Evolutionary conservation across 441 rosid genomes (phyloP), one percentile per base, ranked within the genome.

Genomic region (Euphorbia celastroides): DNA sequence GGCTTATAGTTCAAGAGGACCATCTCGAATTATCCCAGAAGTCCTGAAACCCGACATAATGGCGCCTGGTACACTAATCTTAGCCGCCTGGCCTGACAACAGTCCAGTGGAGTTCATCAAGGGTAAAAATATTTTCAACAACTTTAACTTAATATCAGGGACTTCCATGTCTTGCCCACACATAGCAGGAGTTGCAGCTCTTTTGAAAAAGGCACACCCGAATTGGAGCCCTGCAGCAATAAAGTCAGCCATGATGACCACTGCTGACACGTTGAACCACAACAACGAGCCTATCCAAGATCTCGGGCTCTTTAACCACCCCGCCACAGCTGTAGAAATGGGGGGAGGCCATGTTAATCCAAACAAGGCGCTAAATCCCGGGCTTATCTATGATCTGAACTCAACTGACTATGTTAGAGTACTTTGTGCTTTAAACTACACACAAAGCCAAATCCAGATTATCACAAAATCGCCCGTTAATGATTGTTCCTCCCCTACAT

Each of bases 161-260:
- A 90, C 93, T 20, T 90, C 91, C 0, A 90, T 90, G 90, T 88
- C 95, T 22, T 62, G 82, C 65, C 93, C 95, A 27, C 93, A 88
- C 28, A 85, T 82, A 0, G 86, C 92, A 22, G 95, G 97, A 0
- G 87, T 83, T 0, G 93, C 87, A 25, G 93, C 93, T 1, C 72
- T 90, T 57, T 73, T 90, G 5, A 90, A 85, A 62, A 86, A 82
- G 0, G 81, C 82, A 0, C 95, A 86, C 62, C 93, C 83, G 0
- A 73, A 80, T 75, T 88, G 93, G 89, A n/a, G n/a, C 60, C 91
- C 88, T 14, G 90, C 93, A 0, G 83, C 84, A 1, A 88, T 86
- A 30, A 69, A 93, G 56, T 88, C 97, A 0, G 93, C 97, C 0
- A 74, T 90, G 79, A 80, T 90, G 91, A 88, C 95, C 7, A 88